Base-by-base conservation (phyloP, 768 basidiomycete species). In the Fibroporia radiculosa region DNA sequence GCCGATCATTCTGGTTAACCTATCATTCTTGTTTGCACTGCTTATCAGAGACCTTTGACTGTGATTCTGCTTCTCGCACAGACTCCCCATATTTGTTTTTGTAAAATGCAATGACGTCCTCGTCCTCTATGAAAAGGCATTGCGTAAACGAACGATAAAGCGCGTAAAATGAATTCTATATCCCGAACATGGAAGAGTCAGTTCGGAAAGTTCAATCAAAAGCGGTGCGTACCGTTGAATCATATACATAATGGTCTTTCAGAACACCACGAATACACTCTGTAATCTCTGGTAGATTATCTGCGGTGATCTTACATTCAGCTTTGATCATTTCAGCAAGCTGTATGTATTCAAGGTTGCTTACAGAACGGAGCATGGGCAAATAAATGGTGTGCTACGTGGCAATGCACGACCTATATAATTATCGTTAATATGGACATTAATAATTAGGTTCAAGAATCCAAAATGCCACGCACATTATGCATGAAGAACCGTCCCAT, bases 291-390 rank as follows among this genome's bases (percentile, higher is more conserved):
- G n/a, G n/a, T n/a, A n/a, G n/a, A n/a, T n/a, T n/a, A n/a, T n/a
- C n/a, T n/a, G n/a, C n/a, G n/a, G n/a, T n/a, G n/a, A n/a, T n/a
- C n/a, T n/a, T n/a, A n/a, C n/a, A n/a, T n/a, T n/a, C n/a, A n/a
- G n/a, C n/a, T n/a, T n/a, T n/a, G n/a, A n/a, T n/a, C n/a, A n/a
- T n/a, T n/a, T n/a, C n/a, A n/a, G n/a, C n/a, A n/a, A n/a, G n/a
- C n/a, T n/a, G n/a, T n/a, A n/a, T n/a, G n/a, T 1, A 77, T 74
- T 43, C 71, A 55, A 4, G 78, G 77, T 44, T 73, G 74, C 56
- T 80, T 76, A 80, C 77, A 78, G 60, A 78, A 80, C 14, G 78
- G 77, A 44, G 76, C 73, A 34, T 66, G 66, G 16, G 74, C 74
- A 63, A 78, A 78, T 31, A 79, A 63, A 54, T 80, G 79, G 56